Evolutionary conservation across 2,329 filamentous ascomycete genomes (phyloP).

Genomic region (Plectosphaerella cucumerina): DNA sequence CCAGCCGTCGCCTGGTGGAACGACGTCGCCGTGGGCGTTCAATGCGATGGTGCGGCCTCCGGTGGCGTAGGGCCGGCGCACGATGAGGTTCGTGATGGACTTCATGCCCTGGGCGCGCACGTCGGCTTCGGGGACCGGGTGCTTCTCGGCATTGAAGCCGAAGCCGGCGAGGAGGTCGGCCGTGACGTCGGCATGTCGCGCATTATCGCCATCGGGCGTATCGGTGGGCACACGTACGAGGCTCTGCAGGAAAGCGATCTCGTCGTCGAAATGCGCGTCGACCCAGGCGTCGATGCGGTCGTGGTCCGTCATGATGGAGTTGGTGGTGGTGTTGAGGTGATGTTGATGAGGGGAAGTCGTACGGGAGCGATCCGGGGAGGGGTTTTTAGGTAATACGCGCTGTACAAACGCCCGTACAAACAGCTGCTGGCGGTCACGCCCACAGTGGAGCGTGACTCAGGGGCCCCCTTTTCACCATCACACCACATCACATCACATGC

Average conservation of each 20-base stretch:
- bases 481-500: too few relatives aligned
- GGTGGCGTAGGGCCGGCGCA: conserved; percentile 4
- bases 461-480: too few relatives aligned
- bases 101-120: conserved; percentile 8
- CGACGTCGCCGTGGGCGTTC: conserved; percentile 10
- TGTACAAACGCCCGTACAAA: too few relatives aligned
- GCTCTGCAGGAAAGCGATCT: conserved; percentile 6
- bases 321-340: too few relatives aligned
- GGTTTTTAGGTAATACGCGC: too few relatives aligned
- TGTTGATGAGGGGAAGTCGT: too few relatives aligned
- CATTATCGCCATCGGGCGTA: conserved; percentile 7
- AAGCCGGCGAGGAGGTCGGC: conserved; percentile 4
- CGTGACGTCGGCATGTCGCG: conserved; percentile 7
- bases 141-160: conserved; percentile 8
- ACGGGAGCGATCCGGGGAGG: too few relatives aligned
- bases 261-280: conserved; percentile 8
- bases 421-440: too few relatives aligned
- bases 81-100: conserved; percentile 10
- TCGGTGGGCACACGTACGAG: conserved; percentile 7
- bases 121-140: conserved; percentile 5
- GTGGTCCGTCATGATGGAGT: background rate
- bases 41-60: conserved; percentile 7
- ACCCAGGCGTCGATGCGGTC: conserved; percentile 8
- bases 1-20: conserved; percentile 7
- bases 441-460: too few relatives aligned